Conservation (phyloP, 2,329 filamentous ascomycete species). For the Davidsoniella australis region DNA sequence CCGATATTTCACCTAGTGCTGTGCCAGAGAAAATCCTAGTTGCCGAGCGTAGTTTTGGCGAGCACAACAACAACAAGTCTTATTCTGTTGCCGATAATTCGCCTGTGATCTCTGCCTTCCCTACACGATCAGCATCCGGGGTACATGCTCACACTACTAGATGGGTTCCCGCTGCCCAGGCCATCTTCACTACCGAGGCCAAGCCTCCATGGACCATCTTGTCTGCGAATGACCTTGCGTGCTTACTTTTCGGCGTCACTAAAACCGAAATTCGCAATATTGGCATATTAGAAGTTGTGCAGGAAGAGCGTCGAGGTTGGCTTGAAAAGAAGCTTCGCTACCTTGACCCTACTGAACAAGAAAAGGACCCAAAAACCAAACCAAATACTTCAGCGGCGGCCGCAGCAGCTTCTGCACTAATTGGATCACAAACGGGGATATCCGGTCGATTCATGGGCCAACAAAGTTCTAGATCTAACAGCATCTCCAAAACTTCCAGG, state of each 20-base stretch:
- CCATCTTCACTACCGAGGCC: conserved; percentile 92
- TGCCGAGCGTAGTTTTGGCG: conserved; percentile 2
- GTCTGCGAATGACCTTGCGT: conserved; percentile 89
- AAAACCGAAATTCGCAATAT: conserved; percentile 53
- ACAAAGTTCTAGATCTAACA: conserved; percentile 38
- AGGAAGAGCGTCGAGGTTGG: conserved; percentile 77
- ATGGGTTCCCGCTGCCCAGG: conserved; percentile 81
- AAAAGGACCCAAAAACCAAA: conserved; percentile 20
- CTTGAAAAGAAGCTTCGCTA: conserved; percentile 67
- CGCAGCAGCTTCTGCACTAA: conserved; percentile 32
- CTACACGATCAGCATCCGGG: conserved; percentile 21
- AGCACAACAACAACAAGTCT: not conserved
- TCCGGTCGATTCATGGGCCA: conserved; percentile 81
- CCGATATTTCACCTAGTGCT: conserved; percentile 2
- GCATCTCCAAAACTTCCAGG: conserved; percentile 21
- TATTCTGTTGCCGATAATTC: conserved; percentile 1
- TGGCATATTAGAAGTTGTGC: conserved; percentile 87
- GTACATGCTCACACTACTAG: conserved; percentile 81
- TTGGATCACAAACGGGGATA: conserved; percentile 58
- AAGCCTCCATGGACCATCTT: conserved; percentile 88
- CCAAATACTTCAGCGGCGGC: conserved; percentile 21
- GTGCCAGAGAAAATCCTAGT: conserved; percentile 4
- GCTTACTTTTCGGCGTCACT: conserved; percentile 55
- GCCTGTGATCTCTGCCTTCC: conserved; percentile 5
- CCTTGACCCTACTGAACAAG: conserved; percentile 33